Evolutionary conservation across 108 stramenopile species (phyloP).

Genomic region (Skeletonema tropicum): DNA sequence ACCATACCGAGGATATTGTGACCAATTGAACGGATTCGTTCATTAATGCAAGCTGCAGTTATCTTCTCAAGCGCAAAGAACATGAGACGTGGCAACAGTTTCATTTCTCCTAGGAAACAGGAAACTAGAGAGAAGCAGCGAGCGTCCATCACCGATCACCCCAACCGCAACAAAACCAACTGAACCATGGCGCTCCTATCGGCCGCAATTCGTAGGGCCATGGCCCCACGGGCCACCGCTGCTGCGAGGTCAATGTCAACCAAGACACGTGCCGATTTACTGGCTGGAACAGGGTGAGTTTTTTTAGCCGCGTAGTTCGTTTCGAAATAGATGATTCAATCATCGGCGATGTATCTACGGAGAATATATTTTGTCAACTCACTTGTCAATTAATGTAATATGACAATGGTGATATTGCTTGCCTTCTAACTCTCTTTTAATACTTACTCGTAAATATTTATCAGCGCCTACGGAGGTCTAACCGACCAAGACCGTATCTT

Average conservation of each 20-base stretch:
- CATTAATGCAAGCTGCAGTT: too few relatives aligned
- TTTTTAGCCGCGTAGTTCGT: not conserved
- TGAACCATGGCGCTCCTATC: constrained; percentile 1
- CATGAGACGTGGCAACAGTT: too few relatives aligned
- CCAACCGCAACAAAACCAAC: not conserved
- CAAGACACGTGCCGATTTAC: constrained; percentile 48
- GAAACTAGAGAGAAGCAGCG: not conserved
- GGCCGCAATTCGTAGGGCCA: constrained; percentile 17
- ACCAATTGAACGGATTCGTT: too few relatives aligned
- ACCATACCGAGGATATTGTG: too few relatives aligned
- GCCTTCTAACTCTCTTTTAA: not conserved
- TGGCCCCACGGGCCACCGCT: constrained; percentile 7
- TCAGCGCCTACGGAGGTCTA: constrained; percentile 90
- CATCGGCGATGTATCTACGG: not conserved
- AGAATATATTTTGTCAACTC: not conserved
- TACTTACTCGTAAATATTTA: not conserved
- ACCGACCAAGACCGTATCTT: constrained; percentile 99
- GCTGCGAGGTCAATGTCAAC: constrained; percentile 27
- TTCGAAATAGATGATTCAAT: not conserved
- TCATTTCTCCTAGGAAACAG: too few relatives aligned
- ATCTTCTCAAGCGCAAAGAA: too few relatives aligned
- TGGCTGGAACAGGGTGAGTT: constrained; percentile 51
- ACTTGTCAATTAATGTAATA: not conserved
- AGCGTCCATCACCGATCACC: not conserved
- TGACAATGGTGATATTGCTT: not conserved